Evolutionary conservation across 345 rosid genomes (phyloP), one percentile per base, ranked within the genome.

Genomic region (Gossypium raimondii): DNA sequence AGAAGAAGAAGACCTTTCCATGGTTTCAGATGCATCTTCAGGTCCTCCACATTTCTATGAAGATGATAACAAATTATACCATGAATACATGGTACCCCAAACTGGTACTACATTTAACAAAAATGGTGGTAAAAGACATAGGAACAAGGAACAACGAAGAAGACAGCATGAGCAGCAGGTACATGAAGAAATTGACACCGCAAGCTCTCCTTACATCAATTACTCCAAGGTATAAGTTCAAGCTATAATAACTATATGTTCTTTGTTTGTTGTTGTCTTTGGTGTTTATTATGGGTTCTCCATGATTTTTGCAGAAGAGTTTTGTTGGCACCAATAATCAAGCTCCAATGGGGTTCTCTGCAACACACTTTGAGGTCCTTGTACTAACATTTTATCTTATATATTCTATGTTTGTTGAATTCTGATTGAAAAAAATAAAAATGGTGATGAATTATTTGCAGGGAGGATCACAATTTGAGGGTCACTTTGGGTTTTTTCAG

Each of bases 11-110:
- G 98, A 89, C 67, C 83, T 89, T 80, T 94, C 98, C 1, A 92
- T 94, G 98, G 86, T 92, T 44, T 94, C 98, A 17, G 98, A 94
- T 82, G 98, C 98, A 67, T 94, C 98, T 75, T 94, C 98, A n/a
- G 98, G 98, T 16, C 97, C 98, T 70, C 93, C 93, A 27, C 89
- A 85, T 79, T 64, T 90, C 41, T 71, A 58, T 22, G 90, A 90
- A 70, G 90, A 65, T 67, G 72, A 69, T 9, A 56, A 9, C 2
- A 24, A 56, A 56, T 20, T 18, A 9, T 78, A 60, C 4, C 59
- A 14, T 59, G 76, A 77, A 14, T 70, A 24, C 48, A 61, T 78
- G 2, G 12, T 76, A 53, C 20, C 76, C 34, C 61, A 75, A 64
- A 34, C 41, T 34, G 79, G 55, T n/a, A 25, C 83, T 58, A 5